These are phyloP conservation scores for Lunularia cruciata DNA, from an alignment of 225 moss, liverwort and hornwort species.

Conservation along the genomic window DNA sequence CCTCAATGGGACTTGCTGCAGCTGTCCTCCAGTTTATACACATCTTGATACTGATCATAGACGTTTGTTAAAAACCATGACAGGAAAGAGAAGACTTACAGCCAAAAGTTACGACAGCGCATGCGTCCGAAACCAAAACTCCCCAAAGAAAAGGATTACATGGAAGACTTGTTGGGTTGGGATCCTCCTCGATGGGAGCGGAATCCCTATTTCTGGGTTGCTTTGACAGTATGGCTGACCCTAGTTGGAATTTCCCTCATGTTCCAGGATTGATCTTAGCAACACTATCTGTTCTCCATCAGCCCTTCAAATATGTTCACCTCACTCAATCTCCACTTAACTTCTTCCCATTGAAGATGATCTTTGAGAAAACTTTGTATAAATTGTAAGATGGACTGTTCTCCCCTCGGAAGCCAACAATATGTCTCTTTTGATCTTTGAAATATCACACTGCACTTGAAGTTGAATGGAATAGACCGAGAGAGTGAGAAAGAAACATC, in stretches of 20 bases:
- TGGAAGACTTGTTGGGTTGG: conserved; percentile 97
- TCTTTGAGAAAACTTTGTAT: background rate
- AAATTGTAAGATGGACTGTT: background rate
- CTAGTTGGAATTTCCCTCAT: conserved; percentile 84
- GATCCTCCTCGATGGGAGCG: conserved; percentile 98
- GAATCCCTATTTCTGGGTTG: conserved; percentile 98
- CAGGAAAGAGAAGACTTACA: conserved; percentile 79
- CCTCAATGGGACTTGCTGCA: too few species aligned
- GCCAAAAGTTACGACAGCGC: conserved; percentile 61
- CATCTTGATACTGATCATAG: background rate
- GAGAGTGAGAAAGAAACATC: too few species aligned
- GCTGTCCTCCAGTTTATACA: too few species aligned
- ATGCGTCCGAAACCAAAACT: conserved; percentile 57
- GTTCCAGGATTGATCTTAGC: conserved; percentile 68
- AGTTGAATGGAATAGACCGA: too few species aligned
- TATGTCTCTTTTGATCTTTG: too few species aligned
- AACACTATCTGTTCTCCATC: too few species aligned
- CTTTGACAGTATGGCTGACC: conserved; percentile 91
- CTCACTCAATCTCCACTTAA: too few species aligned
- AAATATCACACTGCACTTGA: too few species aligned
- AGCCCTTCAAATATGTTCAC: too few species aligned
- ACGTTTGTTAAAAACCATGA: too few species aligned
- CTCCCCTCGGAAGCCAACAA: too few species aligned
- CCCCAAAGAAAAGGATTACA: conserved; percentile 65
- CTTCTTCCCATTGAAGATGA: background rate